Percentiles rank a stretch among this genome's conserved stretches.
phyloP scores from a whole-genome alignment of 108 stramenopile species.

The Aurantiochytrium sp. region DNA sequence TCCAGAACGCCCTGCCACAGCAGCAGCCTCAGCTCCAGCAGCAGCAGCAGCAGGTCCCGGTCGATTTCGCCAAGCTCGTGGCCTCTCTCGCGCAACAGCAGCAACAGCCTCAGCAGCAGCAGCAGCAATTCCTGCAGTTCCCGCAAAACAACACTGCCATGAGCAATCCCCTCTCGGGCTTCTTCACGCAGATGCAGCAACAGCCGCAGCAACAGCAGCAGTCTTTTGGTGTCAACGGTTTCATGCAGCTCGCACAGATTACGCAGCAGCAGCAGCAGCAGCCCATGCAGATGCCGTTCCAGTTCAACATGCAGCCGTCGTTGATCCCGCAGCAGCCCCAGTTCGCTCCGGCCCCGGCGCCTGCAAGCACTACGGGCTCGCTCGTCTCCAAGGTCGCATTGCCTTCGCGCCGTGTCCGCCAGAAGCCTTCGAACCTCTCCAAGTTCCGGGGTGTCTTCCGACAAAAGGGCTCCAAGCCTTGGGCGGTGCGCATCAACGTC shows the following conservation, averaged over 20 bases:
- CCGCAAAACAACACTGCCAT: not conserved
- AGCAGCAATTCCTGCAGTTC: not conserved
- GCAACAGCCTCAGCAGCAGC: not conserved
- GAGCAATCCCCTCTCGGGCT: not conserved
- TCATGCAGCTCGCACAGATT: not conserved
- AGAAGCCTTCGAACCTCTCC: not conserved
- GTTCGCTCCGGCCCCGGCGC: not conserved
- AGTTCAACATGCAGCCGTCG: not conserved
- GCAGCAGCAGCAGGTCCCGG: not conserved
- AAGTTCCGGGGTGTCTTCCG: not conserved
- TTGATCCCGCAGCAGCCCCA: not conserved
- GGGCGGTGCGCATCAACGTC: not conserved
- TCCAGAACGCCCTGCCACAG: no score
- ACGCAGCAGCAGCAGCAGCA: not conserved
- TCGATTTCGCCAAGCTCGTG: no score
- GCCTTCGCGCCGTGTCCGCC: not conserved
- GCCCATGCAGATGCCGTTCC: not conserved
- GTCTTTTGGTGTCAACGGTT: not conserved
- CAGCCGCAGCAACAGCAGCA: not conserved
- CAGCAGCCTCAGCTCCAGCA: not conserved
- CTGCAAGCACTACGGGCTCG: not conserved
- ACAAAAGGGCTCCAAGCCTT: not conserved
- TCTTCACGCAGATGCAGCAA: not conserved
- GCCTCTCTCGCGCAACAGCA: not conserved
- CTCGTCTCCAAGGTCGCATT: not conserved